Evolutionary conservation across 2,329 filamentous ascomycete species (phyloP), one percentile per base, ranked within the genome.

Genomic region (Pochonia chlamydosporia): DNA sequence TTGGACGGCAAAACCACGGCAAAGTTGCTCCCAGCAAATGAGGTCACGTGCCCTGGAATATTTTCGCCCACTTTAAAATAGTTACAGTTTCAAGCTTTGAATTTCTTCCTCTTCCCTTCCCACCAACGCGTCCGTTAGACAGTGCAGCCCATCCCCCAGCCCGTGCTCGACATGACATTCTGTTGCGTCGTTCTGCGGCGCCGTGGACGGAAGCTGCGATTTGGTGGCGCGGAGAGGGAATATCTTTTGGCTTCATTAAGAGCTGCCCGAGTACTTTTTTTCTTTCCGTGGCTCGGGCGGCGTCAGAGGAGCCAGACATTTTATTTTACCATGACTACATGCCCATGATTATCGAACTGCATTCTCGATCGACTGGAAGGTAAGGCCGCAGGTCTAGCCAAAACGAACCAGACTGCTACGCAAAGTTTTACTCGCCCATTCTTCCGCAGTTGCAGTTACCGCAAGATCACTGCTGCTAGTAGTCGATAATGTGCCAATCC

Each of bases 61-160:
- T 26, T 46, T 57, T 23, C 20, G 20, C 20, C 35, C 35, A 23
- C 35, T 13, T 39, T 39, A 23, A 39, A 39, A 39, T 8, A 28
- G 13, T 28, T 8, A 28, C 26, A 8, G 26, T 28, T 24, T 21
- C 35, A 23, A 18, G 35, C 16, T 23, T 39, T 11, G 33, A 36
- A 4, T 18, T 65, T 69, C 64, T 66, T 67, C 69, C 66, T 49
- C 69, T 70, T 66, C 62, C 60, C 70, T 67, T 63, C 59, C 66
- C 67, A 65, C 59, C 73, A 81, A 85, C 84, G 85, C 85, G 79
- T 77, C 84, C 83, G 78, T 75, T 73, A 91, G 88, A 92, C 87
- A 92, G 87, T 91, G 81, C 87, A 85, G 79, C 76, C 76, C 84
- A 84, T 82, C 76, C 78, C 73, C 67, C 69, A 72, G 66, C 67